These are phyloP conservation scores for Eucalyptus pumila DNA, from an alignment of 345 rosid genomes.

Conservation along the genomic window DNA sequence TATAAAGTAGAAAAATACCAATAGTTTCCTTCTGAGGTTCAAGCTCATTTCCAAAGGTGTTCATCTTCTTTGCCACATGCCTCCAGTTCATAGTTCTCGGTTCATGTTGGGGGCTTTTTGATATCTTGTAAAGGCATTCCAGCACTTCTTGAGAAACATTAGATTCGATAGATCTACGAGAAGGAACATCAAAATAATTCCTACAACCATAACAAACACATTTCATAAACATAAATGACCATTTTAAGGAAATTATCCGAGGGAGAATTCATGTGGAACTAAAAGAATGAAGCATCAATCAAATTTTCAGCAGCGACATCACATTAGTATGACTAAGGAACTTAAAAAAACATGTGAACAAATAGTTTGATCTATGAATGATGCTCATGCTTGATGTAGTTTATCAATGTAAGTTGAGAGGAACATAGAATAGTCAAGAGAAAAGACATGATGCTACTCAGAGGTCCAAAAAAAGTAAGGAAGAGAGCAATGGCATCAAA, in stretches of 20 bases:
- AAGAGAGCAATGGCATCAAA: background rate
- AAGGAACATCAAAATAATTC: slow-evolving; percentile 36
- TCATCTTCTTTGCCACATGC: slow-evolving; percentile 75
- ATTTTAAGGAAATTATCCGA: background rate
- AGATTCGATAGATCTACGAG: slow-evolving; percentile 13
- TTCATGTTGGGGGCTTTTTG: slow-evolving; percentile 53
- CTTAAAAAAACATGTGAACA: background rate
- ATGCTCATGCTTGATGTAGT: background rate
- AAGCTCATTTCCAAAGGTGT: slow-evolving; percentile 38
- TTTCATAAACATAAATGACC: background rate
- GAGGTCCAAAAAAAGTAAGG: background rate
- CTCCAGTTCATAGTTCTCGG: slow-evolving; percentile 79
- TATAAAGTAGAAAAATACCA: slow-evolving; percentile 19
- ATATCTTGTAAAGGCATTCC: slow-evolving; percentile 67
- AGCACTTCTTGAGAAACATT: slow-evolving; percentile 73
- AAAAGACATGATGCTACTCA: background rate
- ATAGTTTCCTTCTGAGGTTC: slow-evolving; percentile 17
- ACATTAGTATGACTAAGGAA: background rate
- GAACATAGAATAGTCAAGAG: background rate
- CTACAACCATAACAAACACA: slow-evolving; percentile 1
- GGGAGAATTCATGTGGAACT: background rate
- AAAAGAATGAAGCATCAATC: background rate
- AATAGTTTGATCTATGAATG: background rate
- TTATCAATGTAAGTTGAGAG: background rate
- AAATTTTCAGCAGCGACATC: background rate